These are phyloP conservation scores for Psilocybe cyanescens DNA, from an alignment of 768 basidiomycete species.

Conservation along the genomic window DNA sequence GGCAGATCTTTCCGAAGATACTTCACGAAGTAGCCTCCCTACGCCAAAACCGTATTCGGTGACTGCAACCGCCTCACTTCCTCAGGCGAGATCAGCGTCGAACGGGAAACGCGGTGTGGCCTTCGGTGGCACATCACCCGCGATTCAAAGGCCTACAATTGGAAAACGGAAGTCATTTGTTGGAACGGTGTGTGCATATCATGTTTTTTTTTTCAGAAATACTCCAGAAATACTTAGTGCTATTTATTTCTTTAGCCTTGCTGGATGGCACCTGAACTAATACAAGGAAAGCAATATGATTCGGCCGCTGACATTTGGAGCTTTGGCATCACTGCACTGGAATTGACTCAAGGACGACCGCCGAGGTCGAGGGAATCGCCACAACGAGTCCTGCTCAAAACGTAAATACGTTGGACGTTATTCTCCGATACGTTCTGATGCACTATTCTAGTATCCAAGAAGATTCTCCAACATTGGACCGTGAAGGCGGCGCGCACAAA, in stretches of 20 bases:
- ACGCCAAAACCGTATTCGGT: slow-evolving; percentile 30
- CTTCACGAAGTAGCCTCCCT: slow-evolving; percentile 33
- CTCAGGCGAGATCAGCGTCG: slow-evolving; percentile 28
- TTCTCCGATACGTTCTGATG: not conserved
- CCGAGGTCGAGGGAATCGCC: slow-evolving; percentile 82
- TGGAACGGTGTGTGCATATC: slow-evolving; percentile 65
- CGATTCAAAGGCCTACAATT: slow-evolving; percentile 44
- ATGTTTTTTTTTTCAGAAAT: no score
- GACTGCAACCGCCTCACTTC: slow-evolving; percentile 34
- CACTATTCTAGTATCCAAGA: slow-evolving; percentile 62
- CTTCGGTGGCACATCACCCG: slow-evolving; percentile 34
- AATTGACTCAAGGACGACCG: slow-evolving; percentile 85
- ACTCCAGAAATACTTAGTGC: not conserved
- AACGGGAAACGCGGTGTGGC: slow-evolving; percentile 35
- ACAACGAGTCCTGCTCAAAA: slow-evolving; percentile 75
- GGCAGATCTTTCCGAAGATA: slow-evolving; percentile 77
- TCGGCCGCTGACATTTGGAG: slow-evolving; percentile 94
- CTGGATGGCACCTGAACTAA: slow-evolving; percentile 97
- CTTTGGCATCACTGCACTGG: slow-evolving; percentile 93
- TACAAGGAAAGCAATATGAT: slow-evolving; percentile 84
- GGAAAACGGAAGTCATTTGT: slow-evolving; percentile 93
- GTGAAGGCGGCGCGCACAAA: slow-evolving; percentile 69
- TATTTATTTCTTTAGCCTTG: slow-evolving; percentile 57
- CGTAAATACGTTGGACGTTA: slow-evolving; percentile 38
- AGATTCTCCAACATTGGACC: slow-evolving; percentile 76